Evolutionary conservation across 2,329 filamentous ascomycete genomes (phyloP).

Genomic region (Pseudocercospora eumusae): DNA sequence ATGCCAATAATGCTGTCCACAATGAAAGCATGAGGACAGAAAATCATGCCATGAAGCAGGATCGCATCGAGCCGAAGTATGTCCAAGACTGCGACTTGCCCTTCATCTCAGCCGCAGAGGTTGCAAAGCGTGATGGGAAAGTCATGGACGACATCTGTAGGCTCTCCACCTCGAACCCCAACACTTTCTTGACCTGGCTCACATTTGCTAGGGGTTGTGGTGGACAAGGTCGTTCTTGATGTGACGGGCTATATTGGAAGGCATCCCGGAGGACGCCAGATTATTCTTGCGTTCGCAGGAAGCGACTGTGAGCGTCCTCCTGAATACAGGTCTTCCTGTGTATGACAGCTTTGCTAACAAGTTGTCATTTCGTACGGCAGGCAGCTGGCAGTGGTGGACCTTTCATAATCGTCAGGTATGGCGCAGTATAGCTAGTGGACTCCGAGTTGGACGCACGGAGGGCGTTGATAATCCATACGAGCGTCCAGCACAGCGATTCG

Average conservation of each 20-base stretch:
- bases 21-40: no score
- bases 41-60: no score
- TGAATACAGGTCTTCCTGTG: no score
- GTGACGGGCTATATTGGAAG: constrained; percentile 34
- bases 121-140: no score
- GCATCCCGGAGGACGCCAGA: constrained; percentile 38
- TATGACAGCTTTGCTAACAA: no score
- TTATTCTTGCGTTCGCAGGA: constrained; percentile 37
- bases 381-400: constrained; percentile 40
- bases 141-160: no score
- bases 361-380: no score
- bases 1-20: no score
- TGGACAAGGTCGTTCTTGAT: constrained; percentile 39
- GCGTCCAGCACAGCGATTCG: constrained; percentile 12
- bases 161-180: no score
- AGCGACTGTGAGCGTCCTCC: constrained; percentile 30
- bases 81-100: no score
- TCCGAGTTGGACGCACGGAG: constrained; percentile 21
- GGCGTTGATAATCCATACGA: constrained; percentile 13
- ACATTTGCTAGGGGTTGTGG: constrained; percentile 35
- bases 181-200: not conserved
- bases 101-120: no score
- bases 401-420: constrained; percentile 35
- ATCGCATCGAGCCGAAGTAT: no score
- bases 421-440: constrained; percentile 7